Percentiles rank a stretch among this genome's conserved stretches.
Conservation (phyloP, 306 rosid genomes). For the Ceratonia siliqua region DNA sequence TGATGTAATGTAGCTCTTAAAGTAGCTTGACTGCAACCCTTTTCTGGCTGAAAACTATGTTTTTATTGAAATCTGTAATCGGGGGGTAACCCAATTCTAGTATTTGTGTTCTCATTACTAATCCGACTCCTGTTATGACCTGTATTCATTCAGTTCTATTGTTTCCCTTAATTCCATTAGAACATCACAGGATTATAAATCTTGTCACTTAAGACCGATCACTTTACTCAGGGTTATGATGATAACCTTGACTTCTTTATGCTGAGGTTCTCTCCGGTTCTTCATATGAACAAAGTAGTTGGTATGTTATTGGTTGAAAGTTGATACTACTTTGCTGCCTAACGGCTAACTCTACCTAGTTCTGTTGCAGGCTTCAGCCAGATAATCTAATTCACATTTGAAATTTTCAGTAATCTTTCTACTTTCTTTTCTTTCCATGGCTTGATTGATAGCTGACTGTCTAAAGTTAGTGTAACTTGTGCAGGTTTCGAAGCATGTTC, state of each 20-base stretch:
- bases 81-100: neutral
- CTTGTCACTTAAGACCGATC: constrained; percentile 8
- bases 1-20: constrained; percentile 63
- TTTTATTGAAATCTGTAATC: constrained; percentile 25
- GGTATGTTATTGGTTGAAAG: neutral
- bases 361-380: constrained; percentile 47
- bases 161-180: constrained; percentile 10
- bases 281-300: constrained; percentile 23
- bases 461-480: constrained; percentile 48
- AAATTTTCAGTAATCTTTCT: constrained; percentile 1
- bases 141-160: constrained; percentile 18
- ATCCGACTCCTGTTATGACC: constrained; percentile 12
- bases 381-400: constrained; percentile 27
- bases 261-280: constrained; percentile 16
- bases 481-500: constrained; percentile 60
- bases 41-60: constrained; percentile 22
- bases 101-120: constrained; percentile 16
- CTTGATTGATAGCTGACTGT: constrained; percentile 29
- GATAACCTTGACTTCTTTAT: constrained; percentile 4
- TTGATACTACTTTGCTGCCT: constrained; percentile 22
- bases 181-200: no score
- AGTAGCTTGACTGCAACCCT: constrained; percentile 49
- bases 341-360: constrained; percentile 31
- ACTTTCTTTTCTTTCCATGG: constrained; percentile 29
- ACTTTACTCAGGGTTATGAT: constrained; percentile 4